phyloP scores from a whole-genome alignment of 2,329 filamentous ascomycete species.

The Colletotrichum neosansevieriae region DNA sequence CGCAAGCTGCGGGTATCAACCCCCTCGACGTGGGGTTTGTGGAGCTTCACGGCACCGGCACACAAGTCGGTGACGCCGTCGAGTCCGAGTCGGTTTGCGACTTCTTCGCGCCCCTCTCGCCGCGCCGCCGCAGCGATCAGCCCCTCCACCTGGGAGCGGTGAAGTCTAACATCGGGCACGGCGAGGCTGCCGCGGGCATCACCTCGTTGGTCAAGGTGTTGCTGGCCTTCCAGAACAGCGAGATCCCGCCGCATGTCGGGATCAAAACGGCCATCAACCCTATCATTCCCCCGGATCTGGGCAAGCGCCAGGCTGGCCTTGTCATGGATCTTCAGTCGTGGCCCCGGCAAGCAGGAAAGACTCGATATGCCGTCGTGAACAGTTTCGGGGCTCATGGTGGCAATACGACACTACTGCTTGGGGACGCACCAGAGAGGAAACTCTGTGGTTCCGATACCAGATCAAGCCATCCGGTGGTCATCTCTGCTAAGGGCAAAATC shows the following conservation, averaged over 20 bases:
- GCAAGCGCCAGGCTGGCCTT: constrained; percentile 68
- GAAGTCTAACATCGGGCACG: constrained; percentile 57
- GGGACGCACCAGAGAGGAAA: constrained; percentile 66
- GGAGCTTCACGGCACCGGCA: constrained; percentile 57
- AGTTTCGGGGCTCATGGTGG: constrained; percentile 69
- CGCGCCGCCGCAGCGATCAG: neutral
- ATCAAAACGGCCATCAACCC: constrained; percentile 74
- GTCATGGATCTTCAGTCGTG: constrained; percentile 60
- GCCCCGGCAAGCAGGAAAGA: constrained; percentile 58
- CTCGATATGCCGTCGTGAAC: constrained; percentile 42
- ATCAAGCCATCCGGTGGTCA: constrained; percentile 48
- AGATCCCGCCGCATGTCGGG: constrained; percentile 63
- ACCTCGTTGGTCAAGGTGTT: constrained; percentile 45
- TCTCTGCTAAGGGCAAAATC: constrained; percentile 66
- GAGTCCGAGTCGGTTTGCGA: constrained; percentile 41
- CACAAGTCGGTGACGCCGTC: constrained; percentile 47
- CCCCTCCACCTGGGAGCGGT: constrained; percentile 19
- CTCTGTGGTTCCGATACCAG: neutral
- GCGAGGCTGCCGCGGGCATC: constrained; percentile 42
- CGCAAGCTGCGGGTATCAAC: constrained; percentile 47
- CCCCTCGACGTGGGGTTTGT: constrained; percentile 45
- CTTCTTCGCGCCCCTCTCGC: constrained; percentile 25
- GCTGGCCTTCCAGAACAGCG: constrained; percentile 42
- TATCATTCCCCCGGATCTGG: constrained; percentile 66
- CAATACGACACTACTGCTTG: constrained; percentile 75